Percentiles rank a stretch among this genome's conserved stretches.
phyloP scores from a whole-genome alignment of 2,329 filamentous ascomycete genomes.

The Exophiala bonariae region DNA sequence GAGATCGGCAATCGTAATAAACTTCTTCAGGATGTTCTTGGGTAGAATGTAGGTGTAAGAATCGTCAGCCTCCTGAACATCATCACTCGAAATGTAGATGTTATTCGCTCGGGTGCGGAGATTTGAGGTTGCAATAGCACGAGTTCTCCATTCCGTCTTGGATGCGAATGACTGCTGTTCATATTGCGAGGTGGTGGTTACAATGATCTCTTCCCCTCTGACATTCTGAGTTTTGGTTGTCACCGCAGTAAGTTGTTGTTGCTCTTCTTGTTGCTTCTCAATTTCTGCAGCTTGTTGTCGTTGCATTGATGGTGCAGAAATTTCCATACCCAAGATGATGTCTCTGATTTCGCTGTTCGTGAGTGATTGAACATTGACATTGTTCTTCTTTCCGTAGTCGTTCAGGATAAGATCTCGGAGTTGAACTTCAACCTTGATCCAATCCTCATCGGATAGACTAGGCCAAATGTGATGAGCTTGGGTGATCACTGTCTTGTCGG shows the following conservation, averaged over 20 bases:
- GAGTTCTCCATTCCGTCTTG: slow-evolving; percentile 97
- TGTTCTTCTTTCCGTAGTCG: slow-evolving; percentile 99
- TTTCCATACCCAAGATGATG: slow-evolving; percentile 99
- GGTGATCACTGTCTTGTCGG: slow-evolving; percentile 97
- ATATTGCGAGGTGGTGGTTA: slow-evolving; percentile 96
- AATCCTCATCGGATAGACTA: slow-evolving; percentile 87
- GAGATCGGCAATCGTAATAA: slow-evolving; percentile 95
- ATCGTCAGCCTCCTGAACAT: slow-evolving; percentile 80
- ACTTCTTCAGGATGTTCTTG: slow-evolving; percentile 96
- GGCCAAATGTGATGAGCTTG: slow-evolving; percentile 99
- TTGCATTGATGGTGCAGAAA: slow-evolving; percentile 95
- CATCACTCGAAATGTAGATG: slow-evolving; percentile 96
- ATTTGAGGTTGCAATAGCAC: slow-evolving; percentile 95
- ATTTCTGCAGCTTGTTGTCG: slow-evolving; percentile 97
- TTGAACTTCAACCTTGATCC: slow-evolving; percentile 99
- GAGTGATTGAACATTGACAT: slow-evolving; percentile 95
- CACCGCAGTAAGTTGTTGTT: slow-evolving; percentile 92
- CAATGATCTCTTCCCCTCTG: slow-evolving; percentile 95
- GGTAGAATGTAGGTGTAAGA: slow-evolving; percentile 96
- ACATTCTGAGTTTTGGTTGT: slow-evolving; percentile 98
- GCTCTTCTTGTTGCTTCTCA: slow-evolving; percentile 97
- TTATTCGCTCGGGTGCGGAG: slow-evolving; percentile 92
- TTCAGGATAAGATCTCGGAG: slow-evolving; percentile 94
- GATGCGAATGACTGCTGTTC: slow-evolving; percentile 97
- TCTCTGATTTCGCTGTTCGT: slow-evolving; percentile 97